These are phyloP conservation scores for Penicillium lividum DNA, from an alignment of 495 filamentous ascomycete species.

Conservation along the genomic window DNA sequence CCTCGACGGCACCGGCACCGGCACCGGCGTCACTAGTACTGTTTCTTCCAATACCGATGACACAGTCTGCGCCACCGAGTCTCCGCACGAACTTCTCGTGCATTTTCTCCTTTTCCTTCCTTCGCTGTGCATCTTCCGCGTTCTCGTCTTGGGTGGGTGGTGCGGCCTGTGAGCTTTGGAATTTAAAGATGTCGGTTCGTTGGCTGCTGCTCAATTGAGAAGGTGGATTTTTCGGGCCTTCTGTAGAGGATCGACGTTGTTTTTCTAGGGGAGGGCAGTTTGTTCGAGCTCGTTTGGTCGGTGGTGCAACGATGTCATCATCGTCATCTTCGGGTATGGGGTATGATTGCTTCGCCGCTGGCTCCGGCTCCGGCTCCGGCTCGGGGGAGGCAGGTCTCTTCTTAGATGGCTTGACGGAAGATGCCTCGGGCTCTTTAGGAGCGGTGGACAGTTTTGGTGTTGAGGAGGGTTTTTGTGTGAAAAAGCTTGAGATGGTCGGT, in stretches of 20 bases:
- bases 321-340: slow-evolving; percentile 27
- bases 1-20: slow-evolving; percentile 47
- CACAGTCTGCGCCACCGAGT: slow-evolving; percentile 79
- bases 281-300: slow-evolving; percentile 39
- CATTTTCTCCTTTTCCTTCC: slow-evolving; percentile 63
- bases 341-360: slow-evolving; percentile 21
- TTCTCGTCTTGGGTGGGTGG: slow-evolving; percentile 26
- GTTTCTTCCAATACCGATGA: slow-evolving; percentile 65
- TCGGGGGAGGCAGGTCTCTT: slow-evolving; percentile 21
- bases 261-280: slow-evolving; percentile 1
- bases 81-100: slow-evolving; percentile 89
- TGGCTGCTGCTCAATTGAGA: slow-evolving; percentile 30
- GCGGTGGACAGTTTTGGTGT: slow-evolving; percentile 15
- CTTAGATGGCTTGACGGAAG: slow-evolving; percentile 13
- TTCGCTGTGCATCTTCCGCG: slow-evolving; percentile 44
- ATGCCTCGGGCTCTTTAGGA: slow-evolving; percentile 14
- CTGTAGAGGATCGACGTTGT: slow-evolving; percentile 14
- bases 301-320: slow-evolving; percentile 41
- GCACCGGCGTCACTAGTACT: slow-evolving; percentile 57
- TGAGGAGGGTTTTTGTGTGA: slow-evolving; percentile 60
- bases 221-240: slow-evolving; percentile 11
- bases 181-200: slow-evolving; percentile 43
- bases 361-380: slow-evolving; percentile 3
- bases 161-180: slow-evolving; percentile 39
- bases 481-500: slow-evolving; percentile 84